Conservation (phyloP, 805 yeast species). For the Metschnikowia similis region DNA sequence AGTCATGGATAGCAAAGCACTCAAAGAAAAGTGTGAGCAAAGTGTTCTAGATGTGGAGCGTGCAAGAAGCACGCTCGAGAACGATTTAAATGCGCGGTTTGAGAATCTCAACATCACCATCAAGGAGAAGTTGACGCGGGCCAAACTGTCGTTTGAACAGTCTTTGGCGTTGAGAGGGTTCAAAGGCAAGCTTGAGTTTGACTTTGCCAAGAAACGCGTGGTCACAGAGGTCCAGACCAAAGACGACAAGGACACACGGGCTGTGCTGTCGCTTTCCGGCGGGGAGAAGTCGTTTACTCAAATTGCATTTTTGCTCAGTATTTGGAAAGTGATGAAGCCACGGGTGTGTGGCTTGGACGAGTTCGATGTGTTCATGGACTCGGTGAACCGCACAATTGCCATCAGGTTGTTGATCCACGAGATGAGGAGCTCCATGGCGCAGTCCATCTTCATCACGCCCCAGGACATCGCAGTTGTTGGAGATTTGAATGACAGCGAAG, state of each 20-base stretch:
- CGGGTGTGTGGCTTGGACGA: constrained; percentile 89
- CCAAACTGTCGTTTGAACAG: constrained; percentile 45
- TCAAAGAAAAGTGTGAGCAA: constrained; percentile 39
- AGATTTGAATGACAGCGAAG: constrained; percentile 43
- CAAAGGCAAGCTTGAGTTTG: constrained; percentile 66
- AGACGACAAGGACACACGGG: constrained; percentile 54
- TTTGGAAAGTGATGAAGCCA: constrained; percentile 92
- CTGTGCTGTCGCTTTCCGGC: constrained; percentile 84
- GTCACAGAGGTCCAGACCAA: constrained; percentile 60
- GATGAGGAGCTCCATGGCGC: constrained; percentile 62
- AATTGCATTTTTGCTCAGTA: constrained; percentile 77
- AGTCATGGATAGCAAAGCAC: constrained; percentile 40
- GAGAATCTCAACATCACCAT: constrained; percentile 32
- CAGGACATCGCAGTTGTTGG: constrained; percentile 77
- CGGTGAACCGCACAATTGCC: constrained; percentile 78
- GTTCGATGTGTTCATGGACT: constrained; percentile 97
- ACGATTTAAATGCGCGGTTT: constrained; percentile 30
- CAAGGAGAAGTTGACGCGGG: constrained; percentile 27
- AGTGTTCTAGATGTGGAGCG: constrained; percentile 33
- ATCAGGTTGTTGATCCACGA: constrained; percentile 69
- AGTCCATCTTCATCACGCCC: constrained; percentile 91
- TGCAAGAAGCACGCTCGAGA: constrained; percentile 22
- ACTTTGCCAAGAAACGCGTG: constrained; percentile 47
- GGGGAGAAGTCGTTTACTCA: constrained; percentile 97
- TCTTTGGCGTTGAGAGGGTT: constrained; percentile 67